These are phyloP conservation scores for Secale cereale DNA, from an alignment of 176 grass and related monocot species.

Conservation along the genomic window DNA sequence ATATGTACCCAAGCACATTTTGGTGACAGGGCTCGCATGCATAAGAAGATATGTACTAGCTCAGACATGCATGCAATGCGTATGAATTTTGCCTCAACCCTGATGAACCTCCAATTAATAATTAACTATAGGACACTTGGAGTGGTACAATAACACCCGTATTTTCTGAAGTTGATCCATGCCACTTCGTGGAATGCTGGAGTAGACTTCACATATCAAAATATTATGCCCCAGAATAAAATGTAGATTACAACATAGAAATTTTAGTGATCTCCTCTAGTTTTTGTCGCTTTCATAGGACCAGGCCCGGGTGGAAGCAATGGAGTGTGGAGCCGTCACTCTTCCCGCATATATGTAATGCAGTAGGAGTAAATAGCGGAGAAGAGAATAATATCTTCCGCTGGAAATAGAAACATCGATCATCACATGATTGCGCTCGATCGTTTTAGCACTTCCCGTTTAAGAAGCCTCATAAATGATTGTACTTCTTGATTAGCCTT, in stretches of 20 bases:
- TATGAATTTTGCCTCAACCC: too few species aligned
- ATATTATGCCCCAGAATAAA: neutral
- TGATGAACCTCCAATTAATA: too few species aligned
- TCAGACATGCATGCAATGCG: too few species aligned
- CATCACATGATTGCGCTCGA: neutral
- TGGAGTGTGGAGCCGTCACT: neutral
- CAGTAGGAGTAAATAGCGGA: neutral
- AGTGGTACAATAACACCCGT: neutral
- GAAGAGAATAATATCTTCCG: neutral
- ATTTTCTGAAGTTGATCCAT: neutral
- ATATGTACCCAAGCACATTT: too few species aligned
- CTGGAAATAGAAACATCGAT: neutral
- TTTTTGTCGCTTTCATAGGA: neutral
- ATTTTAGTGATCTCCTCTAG: neutral
- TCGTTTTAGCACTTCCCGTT: neutral
- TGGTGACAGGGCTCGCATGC: too few species aligned
- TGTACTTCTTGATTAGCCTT: neutral
- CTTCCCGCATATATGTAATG: neutral
- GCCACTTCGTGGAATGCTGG: neutral
- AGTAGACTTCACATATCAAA: neutral
- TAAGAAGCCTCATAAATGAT: neutral
- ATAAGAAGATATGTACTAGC: too few species aligned
- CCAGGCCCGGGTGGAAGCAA: too few species aligned
- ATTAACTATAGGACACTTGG: too few species aligned
- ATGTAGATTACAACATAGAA: neutral